These are phyloP conservation scores for Suillus ampliporus DNA, from an alignment of 768 basidiomycete species.

Conservation along the genomic window DNA sequence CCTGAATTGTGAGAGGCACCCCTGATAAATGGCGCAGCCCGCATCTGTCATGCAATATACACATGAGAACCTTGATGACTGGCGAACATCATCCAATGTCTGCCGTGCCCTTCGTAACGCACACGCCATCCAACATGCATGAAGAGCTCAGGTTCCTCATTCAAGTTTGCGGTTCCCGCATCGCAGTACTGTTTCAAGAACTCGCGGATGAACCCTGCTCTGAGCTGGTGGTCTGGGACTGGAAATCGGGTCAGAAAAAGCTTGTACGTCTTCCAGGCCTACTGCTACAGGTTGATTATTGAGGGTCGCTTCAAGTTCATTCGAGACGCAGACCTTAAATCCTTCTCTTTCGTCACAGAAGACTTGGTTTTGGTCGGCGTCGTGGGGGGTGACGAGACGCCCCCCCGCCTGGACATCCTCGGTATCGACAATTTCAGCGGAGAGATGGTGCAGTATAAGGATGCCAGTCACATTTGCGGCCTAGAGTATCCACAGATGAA, in stretches of 20 bases:
- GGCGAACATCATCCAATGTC: slow-evolving; percentile 35
- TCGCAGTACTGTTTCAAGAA: slow-evolving; percentile 36
- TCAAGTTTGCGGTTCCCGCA: slow-evolving; percentile 36
- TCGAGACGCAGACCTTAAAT: slow-evolving; percentile 26
- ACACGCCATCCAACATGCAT: slow-evolving; percentile 11
- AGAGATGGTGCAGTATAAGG: slow-evolving; percentile 14
- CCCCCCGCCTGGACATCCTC: slow-evolving; percentile 25
- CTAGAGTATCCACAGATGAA: slow-evolving; percentile 31
- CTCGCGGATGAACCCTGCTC: slow-evolving; percentile 9
- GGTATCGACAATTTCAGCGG: slow-evolving; percentile 17
- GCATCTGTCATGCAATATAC: slow-evolving; percentile 25
- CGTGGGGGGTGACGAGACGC: slow-evolving; percentile 10
- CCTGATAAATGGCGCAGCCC: slow-evolving; percentile 24
- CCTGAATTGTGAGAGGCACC: background rate
- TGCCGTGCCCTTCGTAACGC: slow-evolving; percentile 20
- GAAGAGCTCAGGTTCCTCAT: slow-evolving; percentile 28
- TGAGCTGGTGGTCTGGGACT: slow-evolving; percentile 40
- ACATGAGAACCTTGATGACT: slow-evolving; percentile 35
- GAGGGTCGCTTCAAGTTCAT: slow-evolving; percentile 24
- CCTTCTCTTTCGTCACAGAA: slow-evolving; percentile 42
- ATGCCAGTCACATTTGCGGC: slow-evolving; percentile 30
- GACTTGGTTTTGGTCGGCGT: slow-evolving; percentile 31
- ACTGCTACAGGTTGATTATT: background rate
- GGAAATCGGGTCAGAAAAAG: slow-evolving; percentile 36
- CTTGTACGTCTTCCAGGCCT: slow-evolving; percentile 29